Conservation (phyloP, 345 rosid genomes). For the Lepidium aucheri region DNA sequence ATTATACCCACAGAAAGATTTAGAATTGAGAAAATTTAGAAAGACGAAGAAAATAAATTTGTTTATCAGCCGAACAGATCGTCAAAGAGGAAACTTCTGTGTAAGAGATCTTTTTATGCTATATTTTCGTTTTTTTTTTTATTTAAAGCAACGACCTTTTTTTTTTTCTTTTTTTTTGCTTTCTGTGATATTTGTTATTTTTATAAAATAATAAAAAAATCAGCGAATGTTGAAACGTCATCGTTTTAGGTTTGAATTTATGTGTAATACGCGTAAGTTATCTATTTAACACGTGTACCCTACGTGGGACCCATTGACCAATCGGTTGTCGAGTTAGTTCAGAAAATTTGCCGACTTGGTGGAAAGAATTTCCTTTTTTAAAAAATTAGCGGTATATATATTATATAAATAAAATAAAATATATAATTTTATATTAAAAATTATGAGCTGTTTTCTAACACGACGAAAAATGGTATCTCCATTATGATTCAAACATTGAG, state of each 20-base stretch:
- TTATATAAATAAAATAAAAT: too few species aligned
- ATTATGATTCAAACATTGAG: too few species aligned
- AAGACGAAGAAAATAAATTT: background rate
- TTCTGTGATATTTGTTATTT: background rate
- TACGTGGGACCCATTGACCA: conserved; percentile 5
- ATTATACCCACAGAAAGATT: conserved; percentile 20
- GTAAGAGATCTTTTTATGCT: conserved; percentile 1
- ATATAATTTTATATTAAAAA: too few species aligned
- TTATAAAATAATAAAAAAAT: background rate
- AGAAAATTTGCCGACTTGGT: conserved; percentile 23
- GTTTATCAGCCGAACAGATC: conserved; percentile 31
- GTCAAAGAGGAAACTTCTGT: conserved; percentile 1
- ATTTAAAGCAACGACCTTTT: background rate
- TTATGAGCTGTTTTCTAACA: too few species aligned
- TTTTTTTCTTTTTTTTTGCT: background rate
- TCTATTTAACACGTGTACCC: conserved; percentile 19
- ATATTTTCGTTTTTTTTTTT: conserved; percentile 1
- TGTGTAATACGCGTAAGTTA: conserved; percentile 20
- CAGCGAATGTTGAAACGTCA: background rate
- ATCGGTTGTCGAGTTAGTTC: conserved; percentile 2
- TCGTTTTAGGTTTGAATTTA: conserved; percentile 12
- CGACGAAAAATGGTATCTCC: too few species aligned
- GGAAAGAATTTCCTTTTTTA: too few species aligned
- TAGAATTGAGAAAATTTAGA: conserved; percentile 19
- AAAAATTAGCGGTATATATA: too few species aligned